Evolutionary conservation across 805 yeast species (phyloP).

Genomic region (Sugiyamaella chiloensis): DNA sequence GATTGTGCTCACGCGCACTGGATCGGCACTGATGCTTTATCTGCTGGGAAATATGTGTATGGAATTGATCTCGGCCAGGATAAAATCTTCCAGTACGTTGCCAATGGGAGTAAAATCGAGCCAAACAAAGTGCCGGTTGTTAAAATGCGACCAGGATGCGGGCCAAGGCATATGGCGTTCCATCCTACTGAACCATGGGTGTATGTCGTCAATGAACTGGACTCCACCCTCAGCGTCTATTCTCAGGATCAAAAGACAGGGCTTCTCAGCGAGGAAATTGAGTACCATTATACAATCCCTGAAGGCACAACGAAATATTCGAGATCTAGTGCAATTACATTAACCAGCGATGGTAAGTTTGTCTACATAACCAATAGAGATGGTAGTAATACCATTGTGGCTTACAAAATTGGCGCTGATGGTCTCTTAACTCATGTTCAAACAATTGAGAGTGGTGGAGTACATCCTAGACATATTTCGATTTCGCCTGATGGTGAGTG

Average conservation of each 20-base stretch:
- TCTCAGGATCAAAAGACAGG: constrained; percentile 8
- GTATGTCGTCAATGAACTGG: constrained; percentile 10
- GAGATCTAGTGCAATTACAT: constrained; percentile 5
- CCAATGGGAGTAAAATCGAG: neutral
- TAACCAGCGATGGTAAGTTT: constrained; percentile 1
- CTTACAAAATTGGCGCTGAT: constrained; percentile 4
- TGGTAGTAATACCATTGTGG: constrained; percentile 7
- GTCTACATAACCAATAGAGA: constrained; percentile 12
- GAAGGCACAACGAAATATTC: constrained; percentile 1
- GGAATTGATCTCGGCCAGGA: constrained; percentile 14
- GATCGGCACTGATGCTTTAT: constrained; percentile 9
- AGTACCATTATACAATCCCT: constrained; percentile 1
- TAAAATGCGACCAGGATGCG: constrained; percentile 3
- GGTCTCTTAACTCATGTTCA: constrained; percentile 8
- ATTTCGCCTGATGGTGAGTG: constrained; percentile 14
- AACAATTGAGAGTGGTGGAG: constrained; percentile 12
- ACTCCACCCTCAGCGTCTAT: constrained; percentile 7
- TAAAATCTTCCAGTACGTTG: constrained; percentile 8
- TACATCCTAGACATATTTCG: constrained; percentile 11
- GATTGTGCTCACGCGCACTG: constrained; percentile 14
- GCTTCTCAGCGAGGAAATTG: neutral
- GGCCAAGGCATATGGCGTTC: constrained; percentile 12
- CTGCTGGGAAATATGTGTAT: constrained; percentile 7
- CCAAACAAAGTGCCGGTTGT: constrained; percentile 6
- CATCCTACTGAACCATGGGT: constrained; percentile 10